Conservation (phyloP, 257 asterid species). For the Penstemon newberryi region DNA sequence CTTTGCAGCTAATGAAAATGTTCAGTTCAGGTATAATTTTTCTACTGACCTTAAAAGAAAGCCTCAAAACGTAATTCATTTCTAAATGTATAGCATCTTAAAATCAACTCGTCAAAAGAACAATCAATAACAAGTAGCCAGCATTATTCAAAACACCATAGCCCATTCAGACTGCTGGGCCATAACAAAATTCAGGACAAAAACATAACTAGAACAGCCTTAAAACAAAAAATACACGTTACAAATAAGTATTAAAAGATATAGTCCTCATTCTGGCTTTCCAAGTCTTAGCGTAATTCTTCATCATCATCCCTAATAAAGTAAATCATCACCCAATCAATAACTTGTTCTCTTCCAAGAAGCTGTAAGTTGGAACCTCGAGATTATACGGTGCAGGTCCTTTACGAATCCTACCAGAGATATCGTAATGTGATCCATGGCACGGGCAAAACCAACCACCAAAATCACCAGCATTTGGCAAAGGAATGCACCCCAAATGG, state of each 20-base stretch:
- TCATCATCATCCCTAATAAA: constrained; percentile 14
- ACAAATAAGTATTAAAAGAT: constrained; percentile 26
- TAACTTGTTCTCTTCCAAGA: constrained; percentile 82
- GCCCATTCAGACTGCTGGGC: constrained; percentile 21
- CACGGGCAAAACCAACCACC: constrained; percentile 99
- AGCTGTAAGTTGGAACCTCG: constrained; percentile 86
- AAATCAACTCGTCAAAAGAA: constrained; percentile 21
- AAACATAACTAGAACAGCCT: constrained; percentile 19
- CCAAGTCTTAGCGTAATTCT: constrained; percentile 4
- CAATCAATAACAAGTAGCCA: constrained; percentile 20
- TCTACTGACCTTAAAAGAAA: background rate
- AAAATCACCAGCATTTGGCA: constrained; percentile 96
- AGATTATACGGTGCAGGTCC: constrained; percentile 94
- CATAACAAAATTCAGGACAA: constrained; percentile 8
- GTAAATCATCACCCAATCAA: constrained; percentile 58
- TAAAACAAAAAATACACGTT: constrained; percentile 25
- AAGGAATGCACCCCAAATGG: constrained; percentile 90
- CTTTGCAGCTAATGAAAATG: background rate
- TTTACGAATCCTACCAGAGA: constrained; percentile 90
- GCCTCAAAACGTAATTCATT: constrained; percentile 20
- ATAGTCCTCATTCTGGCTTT: constrained; percentile 24
- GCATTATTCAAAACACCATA: constrained; percentile 33
- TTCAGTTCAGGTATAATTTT: constrained; percentile 4
- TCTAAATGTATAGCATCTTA: constrained; percentile 12
- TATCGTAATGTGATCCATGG: constrained; percentile 91